Conservation (phyloP, 2,329 filamentous ascomycete species). For the Apiospora hydei region DNA sequence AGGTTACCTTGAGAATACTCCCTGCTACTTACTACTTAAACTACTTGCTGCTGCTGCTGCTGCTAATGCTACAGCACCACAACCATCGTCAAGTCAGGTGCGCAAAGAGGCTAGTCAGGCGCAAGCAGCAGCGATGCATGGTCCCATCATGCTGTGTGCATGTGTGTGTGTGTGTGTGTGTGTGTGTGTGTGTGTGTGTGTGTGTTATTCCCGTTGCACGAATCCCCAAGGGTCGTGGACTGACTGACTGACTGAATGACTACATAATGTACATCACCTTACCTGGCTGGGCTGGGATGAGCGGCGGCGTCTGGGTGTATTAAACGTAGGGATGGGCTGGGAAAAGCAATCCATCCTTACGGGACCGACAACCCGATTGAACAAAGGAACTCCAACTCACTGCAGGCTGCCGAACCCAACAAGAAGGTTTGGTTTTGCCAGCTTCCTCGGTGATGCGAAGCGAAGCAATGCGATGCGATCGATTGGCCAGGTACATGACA, state of each 20-base stretch:
- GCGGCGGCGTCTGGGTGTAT: too few relatives aligned
- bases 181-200: background rate
- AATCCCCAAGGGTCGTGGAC: slow-evolving; percentile 1
- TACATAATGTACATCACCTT: background rate
- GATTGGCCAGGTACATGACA: slow-evolving; percentile 3
- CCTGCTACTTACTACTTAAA: background rate
- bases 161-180: background rate
- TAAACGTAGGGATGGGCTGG: background rate
- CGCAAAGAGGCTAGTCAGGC: slow-evolving; percentile 14
- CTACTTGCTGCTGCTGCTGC: too few relatives aligned
- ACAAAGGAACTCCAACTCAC: slow-evolving; percentile 20
- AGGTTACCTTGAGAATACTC: background rate
- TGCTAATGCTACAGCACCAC: too few relatives aligned
- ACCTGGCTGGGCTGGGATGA: background rate
- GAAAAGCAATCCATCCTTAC: slow-evolving; percentile 13
- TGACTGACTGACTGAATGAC: background rate
- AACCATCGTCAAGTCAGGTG: slow-evolving; percentile 3
- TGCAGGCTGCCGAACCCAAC: slow-evolving; percentile 21
- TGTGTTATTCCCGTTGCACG: slow-evolving; percentile 17
- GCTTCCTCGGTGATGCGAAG: slow-evolving; percentile 17
- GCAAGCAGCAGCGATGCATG: background rate
- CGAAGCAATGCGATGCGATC: slow-evolving; percentile 1
- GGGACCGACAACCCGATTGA: slow-evolving; percentile 10
- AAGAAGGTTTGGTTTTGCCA: slow-evolving; percentile 21
- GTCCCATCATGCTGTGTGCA: slow-evolving; percentile 6